Evolutionary conservation across 2,329 filamentous ascomycete genomes (phyloP), one percentile per base, ranked within the genome.

Genomic region (Cercospora sesami): DNA sequence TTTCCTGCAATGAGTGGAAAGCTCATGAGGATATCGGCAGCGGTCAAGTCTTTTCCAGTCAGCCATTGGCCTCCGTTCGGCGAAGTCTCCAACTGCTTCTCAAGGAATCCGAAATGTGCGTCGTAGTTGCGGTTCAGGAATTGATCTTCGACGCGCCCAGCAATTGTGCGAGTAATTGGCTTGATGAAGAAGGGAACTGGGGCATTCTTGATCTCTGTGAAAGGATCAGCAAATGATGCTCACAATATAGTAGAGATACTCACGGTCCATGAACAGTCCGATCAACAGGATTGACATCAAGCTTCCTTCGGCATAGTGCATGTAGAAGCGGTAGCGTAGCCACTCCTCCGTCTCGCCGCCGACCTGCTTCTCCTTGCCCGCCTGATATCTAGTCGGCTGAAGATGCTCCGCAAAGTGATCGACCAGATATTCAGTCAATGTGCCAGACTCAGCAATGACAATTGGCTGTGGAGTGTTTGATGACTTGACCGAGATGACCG

Each of bases 301-400:
- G 69, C 87, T 92, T 10, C 94, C 94, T 81, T 97, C 94, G 5
- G 87, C 85, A 79, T 94, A 97, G 78, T 97, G 91, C 84, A 97
- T 87, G 72, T 87, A 88, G 77, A 92, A 91, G 75, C 84, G 82
- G 75, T 88, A 87, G 51, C 87, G 81, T 75, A 87, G 75, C 85
- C 86, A 90, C 68, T 82, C 80, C 73, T 89, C 87, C 0, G 83
- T 87, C 79, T 90, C 87, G 4, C 81, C 85, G 6, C 86, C 85
- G 14, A 87, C 76, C 31, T 84, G 77, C 4, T 83, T 85, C 59
- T 89, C 85, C 65, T 84, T 83, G 42, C 85, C 86, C 5, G 82
- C 79, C 2, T 79, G 78, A 71, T 85, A 89, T 31, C 83, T 80
- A 66, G 80, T 78, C 0, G 87, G 87, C 9, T 85, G 78, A 30